Conservation (phyloP, 2,329 filamentous ascomycete genomes). For the Rhynchosporium agropyri region DNA sequence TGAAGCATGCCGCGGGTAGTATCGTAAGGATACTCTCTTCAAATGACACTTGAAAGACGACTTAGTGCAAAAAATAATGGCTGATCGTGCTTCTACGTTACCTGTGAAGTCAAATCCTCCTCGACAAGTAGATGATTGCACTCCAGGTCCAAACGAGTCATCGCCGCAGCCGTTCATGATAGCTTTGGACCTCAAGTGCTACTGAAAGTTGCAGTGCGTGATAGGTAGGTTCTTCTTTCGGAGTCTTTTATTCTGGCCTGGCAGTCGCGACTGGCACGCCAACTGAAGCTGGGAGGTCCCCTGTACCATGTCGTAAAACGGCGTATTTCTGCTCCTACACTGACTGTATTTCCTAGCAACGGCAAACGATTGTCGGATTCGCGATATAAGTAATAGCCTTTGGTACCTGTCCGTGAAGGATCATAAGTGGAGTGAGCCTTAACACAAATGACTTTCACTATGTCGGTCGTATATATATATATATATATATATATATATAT, state of each 20-base stretch:
- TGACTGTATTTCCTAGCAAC: not conserved
- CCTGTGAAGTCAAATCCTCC: constrained; percentile 13
- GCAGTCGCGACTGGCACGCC: too few species aligned
- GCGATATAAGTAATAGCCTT: not conserved
- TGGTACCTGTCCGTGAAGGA: too few species aligned
- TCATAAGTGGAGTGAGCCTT: too few species aligned
- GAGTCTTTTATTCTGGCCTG: not conserved
- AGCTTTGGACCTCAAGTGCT: too few species aligned
- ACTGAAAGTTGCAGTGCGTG: too few species aligned
- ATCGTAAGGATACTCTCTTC: constrained; percentile 15
- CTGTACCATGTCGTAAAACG: not conserved
- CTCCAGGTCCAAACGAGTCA: constrained; percentile 3
- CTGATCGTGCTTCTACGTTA: not conserved
- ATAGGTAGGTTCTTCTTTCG: not conserved
- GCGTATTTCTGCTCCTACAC: constrained; percentile 1
- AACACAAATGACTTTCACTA: too few species aligned
- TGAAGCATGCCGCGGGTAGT: constrained; percentile 14
- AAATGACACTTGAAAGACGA: not conserved
- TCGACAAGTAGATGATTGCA: constrained; percentile 7
- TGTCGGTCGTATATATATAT: too few species aligned
- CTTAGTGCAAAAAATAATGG: not conserved
- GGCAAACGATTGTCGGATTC: not conserved
- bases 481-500: too few species aligned
- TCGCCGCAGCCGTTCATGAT: constrained; percentile 14
- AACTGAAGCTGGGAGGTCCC: not conserved